phyloP scores from a whole-genome alignment of 305 asterid species.

The Fraxinus latifolia region DNA sequence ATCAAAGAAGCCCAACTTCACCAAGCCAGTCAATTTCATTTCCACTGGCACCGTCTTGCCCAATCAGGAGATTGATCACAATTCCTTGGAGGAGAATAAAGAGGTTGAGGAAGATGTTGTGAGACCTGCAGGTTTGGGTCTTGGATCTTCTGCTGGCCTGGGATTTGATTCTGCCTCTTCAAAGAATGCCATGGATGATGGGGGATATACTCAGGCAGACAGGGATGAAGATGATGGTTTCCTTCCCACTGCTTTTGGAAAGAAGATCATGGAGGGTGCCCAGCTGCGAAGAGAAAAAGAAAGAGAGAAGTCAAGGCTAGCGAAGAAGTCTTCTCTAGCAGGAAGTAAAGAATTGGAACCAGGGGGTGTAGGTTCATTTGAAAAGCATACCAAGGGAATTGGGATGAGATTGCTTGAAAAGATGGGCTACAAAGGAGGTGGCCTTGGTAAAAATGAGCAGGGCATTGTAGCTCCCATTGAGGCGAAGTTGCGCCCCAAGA shows the following conservation, averaged over 20 bases:
- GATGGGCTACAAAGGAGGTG: slow-evolving; percentile 96
- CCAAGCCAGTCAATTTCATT: slow-evolving; percentile 75
- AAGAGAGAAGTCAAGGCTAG: slow-evolving; percentile 58
- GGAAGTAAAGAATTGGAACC: slow-evolving; percentile 43
- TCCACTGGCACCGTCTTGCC: slow-evolving; percentile 71
- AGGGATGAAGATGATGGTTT: slow-evolving; percentile 37
- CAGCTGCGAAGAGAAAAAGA: slow-evolving; percentile 55
- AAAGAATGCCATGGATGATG: slow-evolving; percentile 14
- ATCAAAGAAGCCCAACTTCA: slow-evolving; percentile 50
- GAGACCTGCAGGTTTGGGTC: slow-evolving; percentile 37
- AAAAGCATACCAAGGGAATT: slow-evolving; percentile 72
- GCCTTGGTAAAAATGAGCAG: slow-evolving; percentile 82
- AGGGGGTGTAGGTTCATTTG: slow-evolving; percentile 61
- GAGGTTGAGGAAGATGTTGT: slow-evolving; percentile 32
- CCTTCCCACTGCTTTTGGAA: slow-evolving; percentile 68
- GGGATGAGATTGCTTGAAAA: slow-evolving; percentile 74
- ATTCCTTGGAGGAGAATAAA: slow-evolving; percentile 47
- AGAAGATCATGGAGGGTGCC: slow-evolving; percentile 69
- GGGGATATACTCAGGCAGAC: slow-evolving; percentile 13
- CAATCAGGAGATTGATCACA: slow-evolving; percentile 53
- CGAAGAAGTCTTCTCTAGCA: slow-evolving; percentile 51
- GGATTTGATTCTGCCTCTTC: slow-evolving; percentile 42
- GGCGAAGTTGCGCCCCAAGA: slow-evolving; percentile 76
- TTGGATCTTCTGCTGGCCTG: slow-evolving; percentile 28
- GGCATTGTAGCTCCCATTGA: slow-evolving; percentile 79